Conservation (phyloP, 208 protist species). For the Crithidia thermophila region DNA sequence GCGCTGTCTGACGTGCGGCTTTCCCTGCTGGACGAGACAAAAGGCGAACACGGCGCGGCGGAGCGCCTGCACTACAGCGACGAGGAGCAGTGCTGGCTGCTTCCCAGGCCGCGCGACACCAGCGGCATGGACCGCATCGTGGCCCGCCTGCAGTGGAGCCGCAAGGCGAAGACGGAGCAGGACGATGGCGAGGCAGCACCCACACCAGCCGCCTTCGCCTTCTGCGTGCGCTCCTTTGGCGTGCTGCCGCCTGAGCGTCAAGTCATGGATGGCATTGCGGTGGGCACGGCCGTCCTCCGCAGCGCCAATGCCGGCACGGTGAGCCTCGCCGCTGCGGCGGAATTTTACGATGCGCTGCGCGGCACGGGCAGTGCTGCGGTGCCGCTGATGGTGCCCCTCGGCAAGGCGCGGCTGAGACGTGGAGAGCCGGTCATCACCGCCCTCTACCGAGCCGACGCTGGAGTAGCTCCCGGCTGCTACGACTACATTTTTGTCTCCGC, state of each 20-base stretch:
- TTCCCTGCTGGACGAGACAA: not conserved
- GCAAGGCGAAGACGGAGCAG: not conserved
- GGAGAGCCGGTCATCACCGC: constrained; percentile 18
- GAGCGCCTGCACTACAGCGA: not conserved
- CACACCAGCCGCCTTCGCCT: not conserved
- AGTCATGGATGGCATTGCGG: not conserved
- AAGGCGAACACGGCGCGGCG: not conserved
- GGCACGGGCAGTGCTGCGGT: not conserved
- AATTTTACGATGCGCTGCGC: not conserved
- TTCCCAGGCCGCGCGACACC: constrained; percentile 4
- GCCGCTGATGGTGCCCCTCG: not conserved
- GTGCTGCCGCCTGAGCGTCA: constrained; percentile 13
- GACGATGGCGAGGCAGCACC: not conserved
- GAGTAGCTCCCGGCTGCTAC: constrained; percentile 10
- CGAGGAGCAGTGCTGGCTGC: constrained; percentile 6
- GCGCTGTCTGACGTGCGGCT: not conserved
- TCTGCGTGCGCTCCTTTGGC: constrained; percentile 16
- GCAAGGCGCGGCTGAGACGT: not conserved
- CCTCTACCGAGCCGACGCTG: constrained; percentile 4
- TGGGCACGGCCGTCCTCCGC: not conserved
- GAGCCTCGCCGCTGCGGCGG: not conserved
- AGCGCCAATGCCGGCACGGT: constrained; percentile 16
- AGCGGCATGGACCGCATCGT: not conserved
- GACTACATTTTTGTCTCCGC: constrained; percentile 22
- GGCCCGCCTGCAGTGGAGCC: constrained; percentile 9